Base-by-base conservation (phyloP, 1,139 yeast genomes). In the Pneumocystis wakefieldiae region DNA sequence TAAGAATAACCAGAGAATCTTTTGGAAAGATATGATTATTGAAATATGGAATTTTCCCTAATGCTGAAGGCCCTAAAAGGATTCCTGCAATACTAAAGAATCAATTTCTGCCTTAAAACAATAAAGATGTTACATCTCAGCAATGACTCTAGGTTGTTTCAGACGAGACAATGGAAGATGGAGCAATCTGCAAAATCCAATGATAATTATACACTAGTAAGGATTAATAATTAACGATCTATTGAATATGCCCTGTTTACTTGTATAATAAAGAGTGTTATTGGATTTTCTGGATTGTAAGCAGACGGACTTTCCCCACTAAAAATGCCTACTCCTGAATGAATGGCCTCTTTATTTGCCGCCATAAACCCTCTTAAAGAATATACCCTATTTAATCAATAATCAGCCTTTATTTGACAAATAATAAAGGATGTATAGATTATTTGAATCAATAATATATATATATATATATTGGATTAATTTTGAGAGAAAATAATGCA, bases 131-230 rank as follows among this genome's bases (percentile, higher is more conserved):
- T 61, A 61, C 62, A 61, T 92, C 70, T 86, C 94, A 6, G 90
- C 87, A 64, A 86, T 85, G 58, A 86, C 94, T 64, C 83, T 77
- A 0, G 94, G 95, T 71, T 87, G 92, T 68, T 82, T 82, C 58
- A 86, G 70, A 66, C 73, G 78, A 12, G 82, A 76, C 32, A 86
- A 73, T 0, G 90, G 88, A 61, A 77, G 75, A 69, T 85, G 84
- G 5, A 86, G 69, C 4, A 82, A 38, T 63, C 83, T 82, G 65
- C 84, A 83, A 59, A 82, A 71, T 37, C 76, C 71, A 64, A 83
- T 77, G 69, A 85, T 81, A 67, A 84, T 76, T 17, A 70, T 69
- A 48, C 55, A 48, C 55, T 48, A 19, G 12, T 17, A 70, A 65
- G 69, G 67, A 14, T 29, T 39, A 70, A 65, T 69, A 68, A 14